Evolutionary conservation across 2,329 filamentous ascomycete species (phyloP).

Genomic region (Diaporthe vaccinii): DNA sequence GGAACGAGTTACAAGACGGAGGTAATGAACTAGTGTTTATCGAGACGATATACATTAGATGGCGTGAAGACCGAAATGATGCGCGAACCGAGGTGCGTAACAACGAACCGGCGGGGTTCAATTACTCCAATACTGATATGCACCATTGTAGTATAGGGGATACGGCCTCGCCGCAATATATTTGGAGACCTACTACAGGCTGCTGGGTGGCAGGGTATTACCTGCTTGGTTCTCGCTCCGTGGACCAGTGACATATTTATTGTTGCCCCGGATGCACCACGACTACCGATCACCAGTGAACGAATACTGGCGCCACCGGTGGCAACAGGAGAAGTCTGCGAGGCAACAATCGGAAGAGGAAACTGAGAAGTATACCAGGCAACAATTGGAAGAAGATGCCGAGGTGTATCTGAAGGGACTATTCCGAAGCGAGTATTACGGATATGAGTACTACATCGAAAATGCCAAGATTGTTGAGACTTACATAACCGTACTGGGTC

Average conservation of each 20-base stretch:
- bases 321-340: background rate
- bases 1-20: background rate
- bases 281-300: background rate
- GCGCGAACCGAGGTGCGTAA: background rate
- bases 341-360: background rate
- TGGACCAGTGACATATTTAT: background rate
- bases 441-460: background rate
- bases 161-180: background rate
- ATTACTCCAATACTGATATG: background rate
- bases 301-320: background rate
- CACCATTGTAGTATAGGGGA: background rate
- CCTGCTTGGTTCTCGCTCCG: background rate
- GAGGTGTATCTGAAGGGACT: background rate
- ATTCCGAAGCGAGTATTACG: background rate
- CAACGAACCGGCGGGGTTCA: background rate
- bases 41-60: background rate
- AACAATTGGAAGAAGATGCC: background rate
- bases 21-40: background rate
- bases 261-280: background rate
- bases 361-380: no score
- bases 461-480: background rate
- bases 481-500: background rate
- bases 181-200: background rate
- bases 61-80: background rate
- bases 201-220: background rate